Base-by-base conservation (phyloP, 257 asterid genomes). In the Mentha longifolia region DNA sequence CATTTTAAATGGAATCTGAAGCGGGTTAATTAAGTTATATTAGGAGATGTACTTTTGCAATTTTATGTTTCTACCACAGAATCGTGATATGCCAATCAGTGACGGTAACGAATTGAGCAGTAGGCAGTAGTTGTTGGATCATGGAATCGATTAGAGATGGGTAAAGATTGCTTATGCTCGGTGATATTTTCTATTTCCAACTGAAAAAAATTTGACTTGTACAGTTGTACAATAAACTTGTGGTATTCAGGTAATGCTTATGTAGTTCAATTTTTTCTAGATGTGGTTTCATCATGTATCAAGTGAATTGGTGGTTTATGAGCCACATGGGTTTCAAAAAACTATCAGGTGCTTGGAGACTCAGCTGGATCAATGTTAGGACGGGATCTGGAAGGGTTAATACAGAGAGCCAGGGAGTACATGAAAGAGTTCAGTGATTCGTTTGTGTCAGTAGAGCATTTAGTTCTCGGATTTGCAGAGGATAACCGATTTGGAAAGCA, bases 341-440 rank as follows among this genome's bases (percentile, higher is more conserved):
- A 68, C 11, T 76, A 35, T 30, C 80, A 94, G 98, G 92, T 94
- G 77, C 84, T 89, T 60, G 96, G 97, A 49, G 99, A 90, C 41
- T 67, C 98, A 42, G 84, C 93, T 78, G 98, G 98, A 65, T 83
- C 96, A 14, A 89, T 95, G 96, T 62, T 95, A 61, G 99, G 99
- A 39, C 82, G 97, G 54, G 98, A 92, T 67, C 76, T 95, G 72
- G 97, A 92, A 77, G 89, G 81, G 22, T 80, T 95, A 71, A 81
- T 95, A 62, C 94, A 87, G 82, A 86, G 96, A 66, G 99, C 98
- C 50, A 85, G 96, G 83, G 92, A 90, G 45, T 82, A 68, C 82
- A 92, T 84, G 87, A 95, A 88, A 83, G 97, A 92, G 60, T 89
- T 81, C 41, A 88, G 90, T 42, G 99, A 95, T 85, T 89, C 98